Evolutionary conservation across 2,329 filamentous ascomycete species (phyloP).

Genomic region (Microcyclospora pomicola): DNA sequence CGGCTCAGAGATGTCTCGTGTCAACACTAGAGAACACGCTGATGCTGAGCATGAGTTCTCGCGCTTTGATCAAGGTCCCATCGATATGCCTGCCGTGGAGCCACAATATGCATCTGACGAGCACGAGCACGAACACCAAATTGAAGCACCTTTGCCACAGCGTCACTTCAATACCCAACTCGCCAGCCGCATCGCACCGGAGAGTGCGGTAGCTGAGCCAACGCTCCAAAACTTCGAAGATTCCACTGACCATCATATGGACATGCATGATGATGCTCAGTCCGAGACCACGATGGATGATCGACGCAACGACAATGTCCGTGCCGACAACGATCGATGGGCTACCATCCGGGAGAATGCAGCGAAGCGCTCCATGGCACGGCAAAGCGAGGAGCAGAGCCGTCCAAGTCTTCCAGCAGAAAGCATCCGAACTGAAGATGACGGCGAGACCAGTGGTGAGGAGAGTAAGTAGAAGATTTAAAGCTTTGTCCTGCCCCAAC

Average conservation of each 20-base stretch:
- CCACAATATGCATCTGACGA: constrained; percentile 33
- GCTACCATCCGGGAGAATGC: constrained; percentile 93
- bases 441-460: constrained; percentile 86
- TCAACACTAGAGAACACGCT: constrained; percentile 44
- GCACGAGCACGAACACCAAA: neutral
- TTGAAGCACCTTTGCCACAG: constrained; percentile 5
- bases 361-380: constrained; percentile 54
- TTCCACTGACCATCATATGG: too few species aligned
- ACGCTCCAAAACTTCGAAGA: too few species aligned
- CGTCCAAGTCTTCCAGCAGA: constrained; percentile 33
- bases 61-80: constrained; percentile 76
- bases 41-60: constrained; percentile 50
- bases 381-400: constrained; percentile 46
- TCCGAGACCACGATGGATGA: constrained; percentile 31
- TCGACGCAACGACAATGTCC: constrained; percentile 25
- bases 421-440: constrained; percentile 50
- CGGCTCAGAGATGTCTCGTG: constrained; percentile 37
- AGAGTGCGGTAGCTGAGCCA: neutral
- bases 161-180: constrained; percentile 12
- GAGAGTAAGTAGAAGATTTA: constrained; percentile 54
- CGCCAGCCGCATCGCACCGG: constrained; percentile 5
- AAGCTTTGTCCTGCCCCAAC: neutral
- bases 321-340: constrained; percentile 60
- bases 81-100: constrained; percentile 73
- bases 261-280: constrained; percentile 12